Percentiles rank a stretch among this genome's conserved stretches.
Conservation (phyloP, 805 yeast species). For the Cyberlindnera subsufficiens region DNA sequence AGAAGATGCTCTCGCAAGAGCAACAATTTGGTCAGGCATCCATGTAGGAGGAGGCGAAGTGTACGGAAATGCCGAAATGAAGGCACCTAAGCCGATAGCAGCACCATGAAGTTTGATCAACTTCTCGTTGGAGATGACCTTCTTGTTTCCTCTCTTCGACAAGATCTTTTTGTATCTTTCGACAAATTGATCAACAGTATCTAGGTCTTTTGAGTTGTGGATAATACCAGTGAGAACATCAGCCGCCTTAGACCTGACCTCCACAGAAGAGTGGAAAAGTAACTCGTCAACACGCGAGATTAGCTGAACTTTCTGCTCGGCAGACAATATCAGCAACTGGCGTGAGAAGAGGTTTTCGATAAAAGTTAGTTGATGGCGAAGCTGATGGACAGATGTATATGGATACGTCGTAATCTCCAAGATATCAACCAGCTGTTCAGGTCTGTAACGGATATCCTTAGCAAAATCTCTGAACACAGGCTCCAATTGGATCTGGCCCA, state of each 20-base stretch:
- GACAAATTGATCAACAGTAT: constrained; percentile 38
- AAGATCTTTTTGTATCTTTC: constrained; percentile 20
- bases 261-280: constrained; percentile 58
- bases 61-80: constrained; percentile 86
- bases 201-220: constrained; percentile 39
- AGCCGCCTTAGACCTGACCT: constrained; percentile 71
- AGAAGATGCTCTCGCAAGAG: constrained; percentile 66
- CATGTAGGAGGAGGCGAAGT: constrained; percentile 86
- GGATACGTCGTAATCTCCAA: constrained; percentile 34
- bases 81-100: constrained; percentile 80
- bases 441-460: constrained; percentile 36
- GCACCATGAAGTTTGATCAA: constrained; percentile 68
- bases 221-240: constrained; percentile 74
- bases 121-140: constrained; percentile 35
- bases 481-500: constrained; percentile 55
- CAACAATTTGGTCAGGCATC: constrained; percentile 71
- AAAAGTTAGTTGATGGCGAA: constrained; percentile 59
- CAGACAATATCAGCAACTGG: constrained; percentile 50
- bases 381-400: constrained; percentile 52
- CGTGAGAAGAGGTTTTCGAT: constrained; percentile 67
- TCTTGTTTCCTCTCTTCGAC: constrained; percentile 22
- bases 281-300: constrained; percentile 46
- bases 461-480: constrained; percentile 40
- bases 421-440: constrained; percentile 35
- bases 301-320: constrained; percentile 41